A percentile compares a stretch with the other conserved stretches of the same genome.
These are phyloP conservation scores for Microascus cirrosus DNA, from an alignment of 2,329 filamentous ascomycete genomes.

Conservation along the genomic window DNA sequence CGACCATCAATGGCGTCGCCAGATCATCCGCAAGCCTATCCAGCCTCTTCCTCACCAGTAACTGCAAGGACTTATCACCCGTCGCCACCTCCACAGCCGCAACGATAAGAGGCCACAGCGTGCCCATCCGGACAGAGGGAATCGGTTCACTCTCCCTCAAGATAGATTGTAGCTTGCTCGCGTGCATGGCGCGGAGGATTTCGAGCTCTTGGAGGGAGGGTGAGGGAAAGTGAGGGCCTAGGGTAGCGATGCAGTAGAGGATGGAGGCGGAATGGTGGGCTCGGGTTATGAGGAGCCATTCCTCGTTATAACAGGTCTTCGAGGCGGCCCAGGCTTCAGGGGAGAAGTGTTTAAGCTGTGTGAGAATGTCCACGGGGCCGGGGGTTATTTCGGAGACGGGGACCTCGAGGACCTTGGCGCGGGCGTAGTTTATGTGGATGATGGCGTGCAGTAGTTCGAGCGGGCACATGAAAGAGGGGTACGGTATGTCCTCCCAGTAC, in stretches of 20 bases:
- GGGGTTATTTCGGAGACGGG: background rate
- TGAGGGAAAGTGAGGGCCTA: background rate
- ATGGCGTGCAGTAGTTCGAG: background rate
- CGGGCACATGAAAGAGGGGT: background rate
- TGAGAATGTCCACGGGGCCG: background rate
- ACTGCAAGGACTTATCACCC: background rate
- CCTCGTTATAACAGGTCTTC: background rate
- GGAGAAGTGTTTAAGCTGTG: background rate
- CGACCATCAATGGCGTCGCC: background rate
- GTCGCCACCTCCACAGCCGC: background rate
- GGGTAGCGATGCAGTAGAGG: background rate
- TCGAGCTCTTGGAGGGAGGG: background rate
- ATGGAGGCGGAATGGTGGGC: background rate
- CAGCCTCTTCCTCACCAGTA: background rate
- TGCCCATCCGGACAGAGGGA: background rate
- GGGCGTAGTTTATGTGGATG: background rate
- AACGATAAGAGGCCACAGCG: background rate
- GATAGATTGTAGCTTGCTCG: background rate
- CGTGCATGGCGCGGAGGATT: background rate
- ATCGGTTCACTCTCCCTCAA: background rate
- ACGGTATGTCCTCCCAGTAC: background rate
- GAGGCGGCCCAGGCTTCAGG: background rate
- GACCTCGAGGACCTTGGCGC: background rate
- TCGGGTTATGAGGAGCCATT: background rate
- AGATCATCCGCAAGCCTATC: background rate